Conservation (phyloP, 768 basidiomycete genomes). For the Pleurotus giganteus region DNA sequence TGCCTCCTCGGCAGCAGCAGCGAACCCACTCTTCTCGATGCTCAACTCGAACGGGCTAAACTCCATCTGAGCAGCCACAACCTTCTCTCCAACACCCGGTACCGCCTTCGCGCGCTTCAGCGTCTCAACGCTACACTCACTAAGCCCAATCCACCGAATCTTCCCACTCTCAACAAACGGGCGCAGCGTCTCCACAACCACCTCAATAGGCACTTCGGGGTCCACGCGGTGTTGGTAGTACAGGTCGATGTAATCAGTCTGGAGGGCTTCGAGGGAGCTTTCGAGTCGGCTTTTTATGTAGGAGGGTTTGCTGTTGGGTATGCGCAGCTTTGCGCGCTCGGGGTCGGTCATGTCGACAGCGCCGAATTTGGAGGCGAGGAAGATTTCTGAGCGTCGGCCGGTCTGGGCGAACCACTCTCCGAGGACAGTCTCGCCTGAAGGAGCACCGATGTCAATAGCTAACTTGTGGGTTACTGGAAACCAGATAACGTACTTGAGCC, state of each 20-base stretch:
- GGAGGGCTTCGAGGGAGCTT: slow-evolving; percentile 17
- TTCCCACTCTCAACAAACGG: slow-evolving; percentile 30
- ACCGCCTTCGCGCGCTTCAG: slow-evolving; percentile 29
- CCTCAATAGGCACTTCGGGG: slow-evolving; percentile 28
- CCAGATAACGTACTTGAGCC: slow-evolving; percentile 14
- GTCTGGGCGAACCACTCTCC: slow-evolving; percentile 24
- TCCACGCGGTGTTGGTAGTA: slow-evolving; percentile 32
- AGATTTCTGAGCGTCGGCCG: slow-evolving; percentile 22
- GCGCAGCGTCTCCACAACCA: slow-evolving; percentile 27
- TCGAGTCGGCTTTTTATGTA: slow-evolving; percentile 16
- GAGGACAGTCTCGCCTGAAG: slow-evolving; percentile 17
- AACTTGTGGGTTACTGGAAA: background rate
- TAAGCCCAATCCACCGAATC: slow-evolving; percentile 33
- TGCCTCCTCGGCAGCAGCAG: slow-evolving; percentile 23
- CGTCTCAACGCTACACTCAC: slow-evolving; percentile 26
- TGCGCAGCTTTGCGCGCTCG: slow-evolving; percentile 1
- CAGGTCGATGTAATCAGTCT: slow-evolving; percentile 23
- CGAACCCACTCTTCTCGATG: slow-evolving; percentile 28
- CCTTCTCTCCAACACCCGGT: slow-evolving; percentile 21
- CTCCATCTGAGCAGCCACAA: slow-evolving; percentile 30
- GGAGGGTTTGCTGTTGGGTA: slow-evolving; percentile 16
- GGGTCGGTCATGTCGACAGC: slow-evolving; percentile 15
- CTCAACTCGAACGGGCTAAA: slow-evolving; percentile 24
- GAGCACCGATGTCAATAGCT: background rate
- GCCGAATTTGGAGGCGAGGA: slow-evolving; percentile 27